Evolutionary conservation across 2,329 filamentous ascomycete genomes (phyloP), one percentile per base, ranked within the genome.

Genomic region (Emericellopsis atlantica): DNA sequence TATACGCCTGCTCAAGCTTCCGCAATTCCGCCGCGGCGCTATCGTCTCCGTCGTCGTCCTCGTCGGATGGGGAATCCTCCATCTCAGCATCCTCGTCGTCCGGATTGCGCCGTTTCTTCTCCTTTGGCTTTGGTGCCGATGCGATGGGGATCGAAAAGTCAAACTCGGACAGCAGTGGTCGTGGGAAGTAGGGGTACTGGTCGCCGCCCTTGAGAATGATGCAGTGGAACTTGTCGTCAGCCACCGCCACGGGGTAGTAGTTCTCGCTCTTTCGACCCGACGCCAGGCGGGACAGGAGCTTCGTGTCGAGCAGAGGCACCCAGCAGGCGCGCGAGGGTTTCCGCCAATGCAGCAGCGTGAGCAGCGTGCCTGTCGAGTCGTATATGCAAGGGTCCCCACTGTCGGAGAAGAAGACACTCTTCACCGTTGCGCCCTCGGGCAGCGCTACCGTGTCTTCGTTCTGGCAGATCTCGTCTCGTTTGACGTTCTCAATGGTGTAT

Each of bases 121-220:
- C 57, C 51, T 48, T 60, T 46, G 46, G 55, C 48, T 51, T 62
- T 32, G 50, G 56, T 0, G 69, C 65, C 2, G 76, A 76, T 4
- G 76, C 75, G 29, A 95, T 66, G 1, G 93, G 92, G 15, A 98
- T 75, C 35, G 81, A 78, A 57, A 98, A 94, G 38, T 88, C 85
- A 55, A 98, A 98, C 58, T 98, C 92, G 34, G 82, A 89, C 31
- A 98, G 79, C 32, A 95, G 67, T 2, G 87, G 89, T 9, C 84
- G 80, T 10, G 87, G 92, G 64, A 90, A 96, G 65, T 92, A 95
- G 1, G 90, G 89, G 54, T 95, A 86, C 54, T 82, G 76, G 56
- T 98, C 92, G 31, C 84, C 84, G 46, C 92, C 92, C 64, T 98
- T 98, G 55, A 98, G 79, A 52, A 98, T 96, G 62, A 98, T 95